Base-by-base conservation (phyloP, 306 rosid species). In the Begonia masoniana region DNA sequence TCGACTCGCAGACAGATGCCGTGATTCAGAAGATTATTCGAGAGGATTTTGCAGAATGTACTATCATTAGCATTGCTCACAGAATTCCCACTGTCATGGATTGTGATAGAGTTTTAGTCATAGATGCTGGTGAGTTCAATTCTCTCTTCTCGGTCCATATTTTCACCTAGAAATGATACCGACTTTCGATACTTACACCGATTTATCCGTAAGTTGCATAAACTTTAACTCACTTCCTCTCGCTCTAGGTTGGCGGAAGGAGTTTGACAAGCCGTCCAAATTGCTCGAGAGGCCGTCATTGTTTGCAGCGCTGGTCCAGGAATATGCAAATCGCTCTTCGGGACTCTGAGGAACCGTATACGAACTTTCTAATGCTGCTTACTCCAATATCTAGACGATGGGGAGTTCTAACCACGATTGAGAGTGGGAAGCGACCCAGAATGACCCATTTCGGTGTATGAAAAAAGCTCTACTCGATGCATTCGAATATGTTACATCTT, bases 81-180 rank as follows among this genome's bases (percentile, higher is more conserved):
- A 78, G 97, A 67, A 91, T 91, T 52, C 97, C 96, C 62, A 91
- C 97, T 0, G 97, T 85, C 61, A 85, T 91, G 96, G 97, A 91
- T 68, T 91, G 96, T 14, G 75, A 83, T 48, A 61, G 88, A 57
- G 96, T 91, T 48, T 47, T 91, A 39, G 96, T 91, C 11, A 55
- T 91, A 41, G 96, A 85, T 63, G 96, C 92, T 67, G 97, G 97
- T 82, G 12, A 46, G 60, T 15, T 21, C 36, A 50, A 50, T 12
- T 71, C 39, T 46, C 23, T 13, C 24, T 21, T 21, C 24, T 21
- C 2, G 4, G 0, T 3, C 24, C 24, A 3, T 2, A 2, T 21
- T 21, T 21, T 21, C 24, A 2, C 3, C 24, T 1, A 21, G 3
- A 21, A 21, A 21, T 21, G 24, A 21, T 21, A 21, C 24, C 24